phyloP scores from a whole-genome alignment of 768 basidiomycete species.

The Mycena venus region DNA sequence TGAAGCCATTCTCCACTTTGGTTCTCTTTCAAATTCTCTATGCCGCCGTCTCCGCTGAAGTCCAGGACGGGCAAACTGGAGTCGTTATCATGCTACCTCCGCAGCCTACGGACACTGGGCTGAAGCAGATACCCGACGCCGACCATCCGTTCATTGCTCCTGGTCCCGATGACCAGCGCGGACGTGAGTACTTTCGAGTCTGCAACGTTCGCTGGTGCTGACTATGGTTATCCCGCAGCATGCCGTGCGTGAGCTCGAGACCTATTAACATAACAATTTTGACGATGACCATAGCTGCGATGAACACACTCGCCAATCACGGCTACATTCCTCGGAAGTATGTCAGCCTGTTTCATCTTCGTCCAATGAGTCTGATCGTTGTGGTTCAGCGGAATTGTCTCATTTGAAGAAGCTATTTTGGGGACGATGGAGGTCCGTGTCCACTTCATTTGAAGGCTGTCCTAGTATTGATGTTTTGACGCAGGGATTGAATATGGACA shows the following conservation, averaged over 20 bases:
- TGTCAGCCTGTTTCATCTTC: neutral
- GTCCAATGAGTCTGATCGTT: neutral
- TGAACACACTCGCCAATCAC: constrained; percentile 30
- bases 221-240: neutral
- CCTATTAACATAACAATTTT: neutral
- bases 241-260: constrained; percentile 12
- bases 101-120: no score
- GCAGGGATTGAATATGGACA: no score
- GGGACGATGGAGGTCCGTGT: constrained; percentile 21
- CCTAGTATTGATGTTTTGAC: no score
- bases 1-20: no score
- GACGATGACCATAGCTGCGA: constrained; percentile 8
- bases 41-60: no score
- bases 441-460: no score
- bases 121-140: no score
- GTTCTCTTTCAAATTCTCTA: no score
- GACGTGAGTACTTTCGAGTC: constrained; percentile 10
- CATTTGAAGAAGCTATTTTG: constrained; percentile 25
- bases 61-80: no score
- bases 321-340: no score
- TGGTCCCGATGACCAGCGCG: constrained; percentile 23
- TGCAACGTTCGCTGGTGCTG: neutral
- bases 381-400: constrained; percentile 19
- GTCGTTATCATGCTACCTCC: no score
- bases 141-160: constrained; percentile 32